Percentiles rank a stretch among this genome's conserved stretches.
phyloP scores from a whole-genome alignment of 306 rosid species.

The Casuarina cunninghamiana region DNA sequence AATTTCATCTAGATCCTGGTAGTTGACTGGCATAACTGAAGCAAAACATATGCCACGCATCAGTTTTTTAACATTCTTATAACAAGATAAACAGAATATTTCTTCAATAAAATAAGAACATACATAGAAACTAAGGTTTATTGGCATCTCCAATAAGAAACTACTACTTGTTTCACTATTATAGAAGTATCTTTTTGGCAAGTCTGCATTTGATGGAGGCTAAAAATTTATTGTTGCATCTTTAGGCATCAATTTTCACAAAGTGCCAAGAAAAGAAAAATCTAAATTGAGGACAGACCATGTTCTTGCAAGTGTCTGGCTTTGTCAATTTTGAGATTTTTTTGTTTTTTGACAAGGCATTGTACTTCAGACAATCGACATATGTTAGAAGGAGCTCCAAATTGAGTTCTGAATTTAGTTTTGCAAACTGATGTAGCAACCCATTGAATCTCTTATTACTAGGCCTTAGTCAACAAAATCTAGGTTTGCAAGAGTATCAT shows the following conservation, averaged over 20 bases:
- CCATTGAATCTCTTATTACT: not conserved
- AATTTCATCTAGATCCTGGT: constrained; percentile 35
- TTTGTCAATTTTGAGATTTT: not conserved
- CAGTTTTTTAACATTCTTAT: not conserved
- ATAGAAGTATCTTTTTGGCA: not conserved
- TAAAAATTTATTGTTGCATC: not conserved
- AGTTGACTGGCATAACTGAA: constrained; percentile 40
- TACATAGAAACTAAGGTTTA: not conserved
- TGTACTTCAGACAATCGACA: not conserved
- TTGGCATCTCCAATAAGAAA: not conserved
- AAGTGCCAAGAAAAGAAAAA: not conserved
- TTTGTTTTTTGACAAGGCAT: not conserved
- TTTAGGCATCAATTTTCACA: not conserved
- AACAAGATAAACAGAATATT: not conserved
- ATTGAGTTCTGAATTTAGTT: not conserved
- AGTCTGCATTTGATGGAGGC: not conserved
- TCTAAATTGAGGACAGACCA: not conserved
- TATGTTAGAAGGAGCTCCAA: not conserved
- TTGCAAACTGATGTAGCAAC: constrained; percentile 1
- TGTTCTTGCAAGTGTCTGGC: not conserved
- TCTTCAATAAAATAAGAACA: not conserved
- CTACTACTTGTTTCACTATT: not conserved
- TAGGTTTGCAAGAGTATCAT: not conserved
- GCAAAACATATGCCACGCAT: constrained; percentile 9
- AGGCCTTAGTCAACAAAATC: not conserved